These are phyloP conservation scores for Tarenaya hassleriana DNA, from an alignment of 345 rosid species.

Conservation along the genomic window DNA sequence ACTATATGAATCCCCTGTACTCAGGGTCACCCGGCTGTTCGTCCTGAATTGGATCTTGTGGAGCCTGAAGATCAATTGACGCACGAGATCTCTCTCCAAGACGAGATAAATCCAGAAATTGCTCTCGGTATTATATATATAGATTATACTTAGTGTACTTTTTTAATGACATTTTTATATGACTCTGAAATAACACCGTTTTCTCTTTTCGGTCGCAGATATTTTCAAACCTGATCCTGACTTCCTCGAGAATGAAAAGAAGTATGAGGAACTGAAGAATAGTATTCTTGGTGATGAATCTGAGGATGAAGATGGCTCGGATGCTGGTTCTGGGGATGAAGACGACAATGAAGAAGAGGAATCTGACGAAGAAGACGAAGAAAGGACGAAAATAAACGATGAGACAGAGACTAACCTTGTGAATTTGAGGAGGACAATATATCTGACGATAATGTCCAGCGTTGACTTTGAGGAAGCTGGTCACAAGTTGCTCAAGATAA, in stretches of 20 bases:
- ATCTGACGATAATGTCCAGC: constrained; percentile 94
- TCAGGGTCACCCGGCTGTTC: constrained; percentile 92
- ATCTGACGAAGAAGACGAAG: constrained; percentile 68
- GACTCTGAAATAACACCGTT: constrained; percentile 2
- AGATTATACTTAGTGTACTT: constrained; percentile 2
- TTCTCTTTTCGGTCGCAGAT: constrained; percentile 37
- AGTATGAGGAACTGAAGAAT: constrained; percentile 85
- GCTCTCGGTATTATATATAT: constrained; percentile 33
- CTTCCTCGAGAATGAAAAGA: constrained; percentile 79
- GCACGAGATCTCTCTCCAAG: constrained; percentile 79
- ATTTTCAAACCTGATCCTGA: constrained; percentile 69
- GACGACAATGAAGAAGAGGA: constrained; percentile 47
- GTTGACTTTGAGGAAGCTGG: constrained; percentile 99
- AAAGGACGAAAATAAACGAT: constrained; percentile 68
- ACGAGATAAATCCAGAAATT: constrained; percentile 63
- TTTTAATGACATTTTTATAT: constrained; percentile 4
- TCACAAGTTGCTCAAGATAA: constrained; percentile 86
- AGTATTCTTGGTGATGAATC: constrained; percentile 79
- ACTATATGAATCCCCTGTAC: constrained; percentile 21
- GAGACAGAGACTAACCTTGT: constrained; percentile 97
- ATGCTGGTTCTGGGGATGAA: constrained; percentile 52
- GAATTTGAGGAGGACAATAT: constrained; percentile 93
- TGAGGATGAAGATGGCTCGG: constrained; percentile 77
- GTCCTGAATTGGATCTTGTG: constrained; percentile 87
- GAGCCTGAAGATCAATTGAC: constrained; percentile 79